Base-by-base conservation (phyloP, 2,329 filamentous ascomycete genomes). In the Colletotrichum aenigma region DNA sequence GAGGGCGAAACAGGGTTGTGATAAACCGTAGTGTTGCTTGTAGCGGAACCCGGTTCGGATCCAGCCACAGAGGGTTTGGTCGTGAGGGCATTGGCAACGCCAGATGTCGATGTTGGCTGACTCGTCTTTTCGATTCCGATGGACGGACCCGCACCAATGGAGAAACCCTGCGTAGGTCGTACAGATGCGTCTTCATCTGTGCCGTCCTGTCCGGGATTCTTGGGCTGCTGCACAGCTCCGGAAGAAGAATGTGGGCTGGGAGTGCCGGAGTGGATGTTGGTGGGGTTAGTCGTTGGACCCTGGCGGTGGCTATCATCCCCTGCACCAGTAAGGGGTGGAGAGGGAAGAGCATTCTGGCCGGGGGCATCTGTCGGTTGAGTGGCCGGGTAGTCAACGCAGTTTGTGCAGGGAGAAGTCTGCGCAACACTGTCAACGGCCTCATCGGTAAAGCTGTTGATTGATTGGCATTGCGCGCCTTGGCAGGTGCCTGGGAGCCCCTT, bases 1-100 rank as follows among this genome's bases (percentile, higher is more conserved):
- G n/a, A 24, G n/a, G 43, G 1, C n/a, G 2, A 52, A 21, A 24
- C 10, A 21, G n/a, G 2, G 0, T 21, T 52, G 43, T 52, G 3
- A 0, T 4, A 21, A 7, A 4, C 10, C 6, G 43, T 7, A 3
- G 10, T 21, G 43, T 24, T 52, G n/a, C 2, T 52, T 0, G 43
- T 0, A 21, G n/a, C 0, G 10, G 43, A 52, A 52, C 1, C 6
- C 6, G 43, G 0, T 13, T 1, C n/a, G 7, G 10, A 21, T 52
- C 10, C 10, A 7, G 0, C 4, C n/a, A 52, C 10, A 21, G 43
- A 0, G 6, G 43, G 10, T 3, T 13, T 52, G 1, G 43, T 13
- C 6, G n/a, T 2, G 43, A 52, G n/a, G 10, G 43, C n/a, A 24
- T 21, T 52, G 2, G 12, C 10, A 52, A 52, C n/a, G n/a, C 43